phyloP scores from a whole-genome alignment of 768 basidiomycete genomes.

The Dioszegia aurantiaca region DNA sequence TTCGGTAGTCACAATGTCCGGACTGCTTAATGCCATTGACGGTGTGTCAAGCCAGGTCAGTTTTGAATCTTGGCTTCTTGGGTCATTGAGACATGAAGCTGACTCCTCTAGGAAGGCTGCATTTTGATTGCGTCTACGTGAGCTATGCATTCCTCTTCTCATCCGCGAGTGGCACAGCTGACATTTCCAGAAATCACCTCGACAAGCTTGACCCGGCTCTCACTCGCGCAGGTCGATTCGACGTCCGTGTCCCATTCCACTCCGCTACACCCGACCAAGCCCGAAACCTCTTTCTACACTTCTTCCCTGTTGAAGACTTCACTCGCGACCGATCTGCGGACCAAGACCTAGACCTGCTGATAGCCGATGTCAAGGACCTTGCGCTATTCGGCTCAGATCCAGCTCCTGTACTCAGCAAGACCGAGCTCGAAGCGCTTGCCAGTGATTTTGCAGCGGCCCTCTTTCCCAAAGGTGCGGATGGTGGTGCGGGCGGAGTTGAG shows the following conservation, averaged over 20 bases:
- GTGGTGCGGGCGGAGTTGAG: conserved; percentile 10
- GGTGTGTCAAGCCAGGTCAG: conserved; percentile 34
- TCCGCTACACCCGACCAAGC: conserved; percentile 64
- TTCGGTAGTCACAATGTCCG: conserved; percentile 38
- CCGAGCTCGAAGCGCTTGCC: conserved; percentile 17
- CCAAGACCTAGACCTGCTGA: not conserved
- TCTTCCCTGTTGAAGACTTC: conserved; percentile 40
- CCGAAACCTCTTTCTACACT: conserved; percentile 43
- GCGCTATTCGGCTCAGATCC: not conserved
- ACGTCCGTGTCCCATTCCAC: conserved; percentile 87
- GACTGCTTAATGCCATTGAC: conserved; percentile 43
- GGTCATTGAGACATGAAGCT: conserved; percentile 52
- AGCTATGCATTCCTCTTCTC: conserved; percentile 50
- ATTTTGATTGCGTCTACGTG: conserved; percentile 73
- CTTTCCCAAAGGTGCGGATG: conserved; percentile 12
- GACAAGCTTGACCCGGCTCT: conserved; percentile 85
- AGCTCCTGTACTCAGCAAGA: not conserved
- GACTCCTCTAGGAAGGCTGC: conserved; percentile 72
- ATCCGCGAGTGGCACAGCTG: not conserved
- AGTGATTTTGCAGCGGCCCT: conserved; percentile 9
- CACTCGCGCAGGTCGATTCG: conserved; percentile 79
- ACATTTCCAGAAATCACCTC: conserved; percentile 68
- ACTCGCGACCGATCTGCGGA: not conserved
- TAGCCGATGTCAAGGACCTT: not conserved
- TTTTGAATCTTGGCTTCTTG: conserved; percentile 55